Base-by-base conservation (phyloP, 2,329 filamentous ascomycete genomes). In the Botrytis pseudocinerea region DNA sequence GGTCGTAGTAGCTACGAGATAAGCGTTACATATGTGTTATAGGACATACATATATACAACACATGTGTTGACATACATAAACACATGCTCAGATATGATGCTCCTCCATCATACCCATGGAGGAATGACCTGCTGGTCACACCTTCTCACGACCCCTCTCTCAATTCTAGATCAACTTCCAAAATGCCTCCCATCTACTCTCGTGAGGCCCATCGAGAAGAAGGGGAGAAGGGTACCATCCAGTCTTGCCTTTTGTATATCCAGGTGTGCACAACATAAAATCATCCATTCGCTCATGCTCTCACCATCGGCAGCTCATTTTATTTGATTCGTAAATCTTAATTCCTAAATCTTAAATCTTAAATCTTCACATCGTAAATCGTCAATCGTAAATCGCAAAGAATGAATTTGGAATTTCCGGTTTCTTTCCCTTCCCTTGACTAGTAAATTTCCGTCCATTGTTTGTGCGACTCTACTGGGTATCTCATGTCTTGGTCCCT, bases 381-480 rank as follows among this genome's bases (percentile, higher is more conserved):
- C 35, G 35, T 7, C 2, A 32, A 32, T n/a, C 48, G 40, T 1
- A 54, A 38, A 38, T 38, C 7, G 38, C 38, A 7, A 9, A 38
- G 38, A 38, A 38, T 16, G 35, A 35, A 61, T 62, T 40, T 0
- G 35, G 38, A 28, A 62, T 28, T 63, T 63, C 60, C 38, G 38
- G 38, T 40, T 62, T 28, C 38, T 20, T 42, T 18, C 18, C 38
- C 20, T 42, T 28, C 18, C 57, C 28, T 35, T 12, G 28, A 57
- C 51, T 61, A 61, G 35, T 61, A 25, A 40, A 61, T 63, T 63
- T 28, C 38, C 38, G 16, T 63, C 25, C 38, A 63, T 63, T 62
- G 25, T 62, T 54, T 16, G 51, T 28, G 51, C 51, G 16, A 8
- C 51, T 46, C 25, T 54, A 54, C n/a, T 54, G 48, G 25, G 12